A percentile compares a stretch with the other conserved stretches of the same genome.
Conservation (phyloP, 345 rosid species). For the rapeseed (Brassica napus) region DNA sequence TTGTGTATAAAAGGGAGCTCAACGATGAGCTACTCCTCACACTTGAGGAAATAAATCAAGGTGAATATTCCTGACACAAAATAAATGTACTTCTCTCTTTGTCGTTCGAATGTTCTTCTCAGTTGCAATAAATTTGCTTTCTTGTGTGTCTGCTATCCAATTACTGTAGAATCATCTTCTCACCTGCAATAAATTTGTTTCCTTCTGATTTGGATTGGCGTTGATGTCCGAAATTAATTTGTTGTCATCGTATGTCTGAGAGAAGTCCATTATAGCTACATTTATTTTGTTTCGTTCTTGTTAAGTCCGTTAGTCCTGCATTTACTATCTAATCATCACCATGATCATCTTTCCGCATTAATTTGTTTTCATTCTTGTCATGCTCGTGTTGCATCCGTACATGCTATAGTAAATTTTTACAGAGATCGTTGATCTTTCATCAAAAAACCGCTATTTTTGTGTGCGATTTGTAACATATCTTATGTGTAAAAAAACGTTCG, state of each 20-base stretch:
- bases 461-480: neutral
- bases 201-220: neutral
- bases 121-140: neutral
- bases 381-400: neutral
- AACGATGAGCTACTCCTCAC: neutral
- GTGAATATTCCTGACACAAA: neutral
- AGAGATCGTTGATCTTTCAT: neutral
- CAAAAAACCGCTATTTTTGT: neutral
- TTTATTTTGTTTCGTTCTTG: neutral
- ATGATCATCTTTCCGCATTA: too few species aligned
- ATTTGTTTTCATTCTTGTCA: neutral
- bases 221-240: neutral
- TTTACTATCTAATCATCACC: too few species aligned
- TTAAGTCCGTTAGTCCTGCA: neutral
- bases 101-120: neutral
- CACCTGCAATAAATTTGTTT: neutral
- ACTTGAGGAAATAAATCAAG: neutral
- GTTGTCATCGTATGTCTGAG: neutral
- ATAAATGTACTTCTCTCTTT: neutral
- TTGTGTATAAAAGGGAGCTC: neutral
- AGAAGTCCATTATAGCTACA: neutral
- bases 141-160: too few species aligned
- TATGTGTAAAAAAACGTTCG: neutral
- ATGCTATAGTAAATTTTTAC: neutral
- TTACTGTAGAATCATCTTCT: too few species aligned